These are phyloP conservation scores for Leccinum angustisporum DNA, from an alignment of 1,284 basidiomycete species.

Conservation along the genomic window DNA sequence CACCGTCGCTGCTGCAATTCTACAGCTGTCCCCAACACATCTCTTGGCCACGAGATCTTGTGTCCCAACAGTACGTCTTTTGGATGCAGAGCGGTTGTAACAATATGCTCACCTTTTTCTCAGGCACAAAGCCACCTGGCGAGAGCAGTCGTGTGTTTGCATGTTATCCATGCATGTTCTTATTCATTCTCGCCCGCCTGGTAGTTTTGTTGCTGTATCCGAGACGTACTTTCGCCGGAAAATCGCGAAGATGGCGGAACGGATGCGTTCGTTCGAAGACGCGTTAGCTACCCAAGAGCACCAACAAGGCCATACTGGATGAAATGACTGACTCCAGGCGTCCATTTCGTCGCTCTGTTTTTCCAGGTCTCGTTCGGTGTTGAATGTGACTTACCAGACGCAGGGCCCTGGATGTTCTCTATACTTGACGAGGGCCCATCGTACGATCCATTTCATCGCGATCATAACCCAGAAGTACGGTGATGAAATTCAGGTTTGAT, in stretches of 20 bases:
- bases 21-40: too few relatives aligned
- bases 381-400: slow-evolving; percentile 39
- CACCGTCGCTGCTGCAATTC: too few relatives aligned
- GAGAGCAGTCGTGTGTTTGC: slow-evolving; percentile 28
- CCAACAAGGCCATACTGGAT: slow-evolving; percentile 13
- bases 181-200: background rate
- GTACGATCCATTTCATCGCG: background rate
- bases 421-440: slow-evolving; percentile 10
- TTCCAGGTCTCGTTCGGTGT: slow-evolving; percentile 29
- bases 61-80: too few relatives aligned
- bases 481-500: background rate
- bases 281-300: slow-evolving; percentile 41
- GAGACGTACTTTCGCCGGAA: slow-evolving; percentile 48
- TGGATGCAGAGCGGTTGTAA: too few relatives aligned
- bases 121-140: too few relatives aligned
- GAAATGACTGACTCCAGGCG: slow-evolving; percentile 25
- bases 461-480: slow-evolving; percentile 19
- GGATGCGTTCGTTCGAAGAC: slow-evolving; percentile 50
- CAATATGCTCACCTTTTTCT: too few relatives aligned
- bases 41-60: too few relatives aligned
- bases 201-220: slow-evolving; percentile 10
- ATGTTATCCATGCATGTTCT: background rate
- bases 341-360: slow-evolving; percentile 24
- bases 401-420: slow-evolving; percentile 31
- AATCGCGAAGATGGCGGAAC: slow-evolving; percentile 42